Evolutionary conservation across 2,329 filamentous ascomycete species (phyloP), one percentile per base, ranked within the genome.

Genomic region (Fusarium kyushuense): DNA sequence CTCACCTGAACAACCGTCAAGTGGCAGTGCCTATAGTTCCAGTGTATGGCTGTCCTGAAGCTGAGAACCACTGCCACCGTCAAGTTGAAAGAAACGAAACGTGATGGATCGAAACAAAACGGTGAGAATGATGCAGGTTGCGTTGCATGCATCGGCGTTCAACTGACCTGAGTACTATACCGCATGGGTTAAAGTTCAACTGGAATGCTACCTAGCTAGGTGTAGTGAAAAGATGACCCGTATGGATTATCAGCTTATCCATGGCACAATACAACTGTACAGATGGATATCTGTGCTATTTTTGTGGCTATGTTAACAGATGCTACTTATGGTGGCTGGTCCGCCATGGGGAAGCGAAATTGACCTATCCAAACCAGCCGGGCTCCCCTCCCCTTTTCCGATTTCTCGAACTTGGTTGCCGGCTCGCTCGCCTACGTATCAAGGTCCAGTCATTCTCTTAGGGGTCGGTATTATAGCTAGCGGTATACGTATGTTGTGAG

Each of bases 311-410:
- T 62, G 51, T 54, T 60, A 42, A 33, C 32, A 32, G 51, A 49
- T 67, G 49, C 65, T 52, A 54, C 68, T 61, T 63, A 43, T 47
- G 29, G 54, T 67, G 60, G 55, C 59, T 66, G 49, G 64, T 46
- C 60, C 56, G 38, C 45, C 47, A 68, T 63, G 65, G 67, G 38
- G 63, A 73, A 73, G 71, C 71, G 71, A 73, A 48, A 73, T 73
- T 72, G 64, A 60, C 46, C 33, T 25, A 13, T 27, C 17, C 32
- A 33, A 27, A 25, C 38, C 14, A 27, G 17, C 38, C 14, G 25
- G 30, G 30, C 47, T n/a, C 46, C 21, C 27, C 49, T 57, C 65
- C 56, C 47, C 41, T 62, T 71, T 70, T 41, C 36, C 43, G 35
- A 33, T 35, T 51, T 25, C 14, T 42, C 25, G 16, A n/a, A n/a